These are phyloP conservation scores for Malus sieversii DNA, from an alignment of 306 rosid species.

Conservation along the genomic window DNA sequence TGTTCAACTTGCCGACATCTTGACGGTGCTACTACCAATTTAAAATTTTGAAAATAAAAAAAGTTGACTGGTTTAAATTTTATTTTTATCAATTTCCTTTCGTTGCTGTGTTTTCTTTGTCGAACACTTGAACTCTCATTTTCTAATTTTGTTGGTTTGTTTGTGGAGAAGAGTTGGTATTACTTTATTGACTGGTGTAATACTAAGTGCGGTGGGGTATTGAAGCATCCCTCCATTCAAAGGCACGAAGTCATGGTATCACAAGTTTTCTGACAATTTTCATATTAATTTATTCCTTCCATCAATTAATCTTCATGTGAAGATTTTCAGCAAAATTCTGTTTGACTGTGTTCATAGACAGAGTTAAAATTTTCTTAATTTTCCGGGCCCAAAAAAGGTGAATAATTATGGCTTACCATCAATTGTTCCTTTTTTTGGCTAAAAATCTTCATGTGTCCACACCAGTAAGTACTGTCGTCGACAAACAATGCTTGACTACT, in stretches of 20 bases:
- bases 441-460: neutral
- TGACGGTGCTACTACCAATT: no score
- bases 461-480: neutral
- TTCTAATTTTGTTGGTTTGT: neutral
- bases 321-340: no score
- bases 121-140: no score
- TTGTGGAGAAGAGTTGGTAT: neutral
- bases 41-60: no score
- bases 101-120: no score
- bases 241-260: slow-evolving; percentile 7
- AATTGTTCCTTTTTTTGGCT: fast-evolving
- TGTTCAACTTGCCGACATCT: no score
- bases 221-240: neutral
- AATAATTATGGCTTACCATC: fast-evolving
- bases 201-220: neutral
- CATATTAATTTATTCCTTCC: neutral
- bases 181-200: no score
- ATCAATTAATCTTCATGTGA: neutral
- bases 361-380: no score
- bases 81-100: no score
- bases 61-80: no score
- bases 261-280: neutral
- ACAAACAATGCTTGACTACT: no score
- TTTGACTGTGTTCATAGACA: fast-evolving
- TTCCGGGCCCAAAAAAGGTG: fast-evolving